phyloP scores from a whole-genome alignment of 2,329 filamentous ascomycete genomes.

The Neonectria sp. region DNA sequence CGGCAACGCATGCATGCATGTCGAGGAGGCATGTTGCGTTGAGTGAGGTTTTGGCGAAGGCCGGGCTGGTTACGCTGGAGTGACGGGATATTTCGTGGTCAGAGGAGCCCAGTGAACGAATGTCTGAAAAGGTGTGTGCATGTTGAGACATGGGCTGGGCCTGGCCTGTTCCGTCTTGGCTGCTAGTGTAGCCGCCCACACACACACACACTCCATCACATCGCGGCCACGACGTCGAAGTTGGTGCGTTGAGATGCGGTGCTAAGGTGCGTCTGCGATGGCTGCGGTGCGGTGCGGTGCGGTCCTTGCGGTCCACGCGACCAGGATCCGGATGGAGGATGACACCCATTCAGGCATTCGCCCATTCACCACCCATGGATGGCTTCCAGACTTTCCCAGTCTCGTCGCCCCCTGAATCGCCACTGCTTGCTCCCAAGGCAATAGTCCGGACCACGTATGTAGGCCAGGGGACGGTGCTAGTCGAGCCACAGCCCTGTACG shows the following conservation, averaged over 20 bases:
- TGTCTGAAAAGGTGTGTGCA: neutral
- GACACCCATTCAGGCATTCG: neutral
- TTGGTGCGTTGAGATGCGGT: neutral
- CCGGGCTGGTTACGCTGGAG: too few relatives aligned
- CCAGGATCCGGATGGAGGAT: neutral
- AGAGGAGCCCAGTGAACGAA: too few relatives aligned
- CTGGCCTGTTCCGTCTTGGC: neutral
- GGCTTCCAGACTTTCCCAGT: neutral
- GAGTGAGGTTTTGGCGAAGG: neutral
- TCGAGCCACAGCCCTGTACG: neutral
- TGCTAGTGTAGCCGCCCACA: conserved; percentile 1
- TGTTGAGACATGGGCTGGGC: neutral
- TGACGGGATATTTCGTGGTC: neutral
- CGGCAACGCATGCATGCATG: neutral
- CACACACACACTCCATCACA: neutral
- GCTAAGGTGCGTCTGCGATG: neutral
- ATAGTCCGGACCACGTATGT: neutral
- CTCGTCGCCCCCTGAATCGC: neutral
- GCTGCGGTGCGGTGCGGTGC: conserved; percentile 5
- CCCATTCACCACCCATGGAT: too few relatives aligned
- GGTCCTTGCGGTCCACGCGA: neutral
- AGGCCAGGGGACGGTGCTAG: neutral
- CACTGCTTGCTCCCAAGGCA: neutral
- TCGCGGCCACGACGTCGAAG: neutral
- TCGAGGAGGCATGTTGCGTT: too few relatives aligned